Conservation (phyloP, 345 rosid species). For the Pugionium dolabratum region DNA sequence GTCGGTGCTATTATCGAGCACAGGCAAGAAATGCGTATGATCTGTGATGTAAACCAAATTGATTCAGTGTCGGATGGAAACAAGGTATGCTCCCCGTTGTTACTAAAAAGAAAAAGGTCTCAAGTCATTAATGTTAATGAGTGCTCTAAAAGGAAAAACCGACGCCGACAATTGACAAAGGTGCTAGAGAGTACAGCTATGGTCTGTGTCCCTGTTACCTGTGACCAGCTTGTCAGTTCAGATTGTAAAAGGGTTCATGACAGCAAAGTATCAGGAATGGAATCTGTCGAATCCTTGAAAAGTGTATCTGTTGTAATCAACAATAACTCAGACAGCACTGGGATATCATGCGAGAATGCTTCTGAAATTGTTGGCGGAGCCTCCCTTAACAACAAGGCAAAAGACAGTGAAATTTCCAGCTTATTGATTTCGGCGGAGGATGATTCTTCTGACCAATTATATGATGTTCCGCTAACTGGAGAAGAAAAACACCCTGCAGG, state of each 20-base stretch:
- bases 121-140: slow-evolving; percentile 63
- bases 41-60: slow-evolving; percentile 45
- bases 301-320: slow-evolving; percentile 47
- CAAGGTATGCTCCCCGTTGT: slow-evolving; percentile 48
- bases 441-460: slow-evolving; percentile 56
- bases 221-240: slow-evolving; percentile 64
- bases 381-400: slow-evolving; percentile 52
- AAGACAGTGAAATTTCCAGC: slow-evolving; percentile 59
- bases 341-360: slow-evolving; percentile 61
- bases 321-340: slow-evolving; percentile 74
- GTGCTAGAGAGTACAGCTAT: slow-evolving; percentile 87
- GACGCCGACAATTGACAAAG: slow-evolving; percentile 81
- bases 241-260: slow-evolving; percentile 58
- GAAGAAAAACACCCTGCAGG: slow-evolving; percentile 71
- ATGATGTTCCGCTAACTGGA: slow-evolving; percentile 80
- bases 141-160: slow-evolving; percentile 63
- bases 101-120: slow-evolving; percentile 64
- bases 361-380: slow-evolving; percentile 51
- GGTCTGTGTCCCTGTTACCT: slow-evolving; percentile 71
- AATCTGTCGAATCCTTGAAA: slow-evolving; percentile 62
- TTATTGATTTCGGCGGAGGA: slow-evolving; percentile 50
- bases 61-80: slow-evolving; percentile 56
- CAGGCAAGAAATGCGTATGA: slow-evolving; percentile 45
- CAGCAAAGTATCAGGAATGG: slow-evolving; percentile 53
- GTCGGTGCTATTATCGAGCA: slow-evolving; percentile 39